Conservation (phyloP, 2,329 filamentous ascomycete species). For the Nothopassalora personata region DNA sequence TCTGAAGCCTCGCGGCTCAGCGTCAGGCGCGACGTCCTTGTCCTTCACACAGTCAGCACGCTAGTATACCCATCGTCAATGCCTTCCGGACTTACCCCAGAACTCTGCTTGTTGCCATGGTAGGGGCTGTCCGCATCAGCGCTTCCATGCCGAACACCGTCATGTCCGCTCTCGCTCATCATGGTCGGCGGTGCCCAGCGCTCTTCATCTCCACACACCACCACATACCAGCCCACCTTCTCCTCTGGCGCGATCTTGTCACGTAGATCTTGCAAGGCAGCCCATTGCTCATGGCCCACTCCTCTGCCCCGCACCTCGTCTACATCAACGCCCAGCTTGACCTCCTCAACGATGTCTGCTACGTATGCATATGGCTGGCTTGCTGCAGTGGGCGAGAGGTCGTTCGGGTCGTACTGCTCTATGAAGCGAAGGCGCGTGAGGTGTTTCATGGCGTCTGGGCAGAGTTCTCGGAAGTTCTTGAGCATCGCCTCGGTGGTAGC, state of each 20-base stretch:
- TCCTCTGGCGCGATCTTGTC: constrained; percentile 56
- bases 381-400: constrained; percentile 52
- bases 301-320: constrained; percentile 51
- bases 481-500: constrained; percentile 62
- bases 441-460: constrained; percentile 50
- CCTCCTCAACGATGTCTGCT: constrained; percentile 63
- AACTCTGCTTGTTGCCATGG: constrained; percentile 8
- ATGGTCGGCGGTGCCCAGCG: constrained; percentile 38
- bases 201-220: constrained; percentile 60
- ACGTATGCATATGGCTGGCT: constrained; percentile 79
- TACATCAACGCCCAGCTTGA: constrained; percentile 49
- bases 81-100: background rate
- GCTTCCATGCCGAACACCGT: constrained; percentile 6
- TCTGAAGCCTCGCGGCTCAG: constrained; percentile 25
- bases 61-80: background rate
- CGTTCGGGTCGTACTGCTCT: constrained; percentile 75
- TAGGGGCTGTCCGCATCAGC: constrained; percentile 12
- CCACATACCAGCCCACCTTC: constrained; percentile 60
- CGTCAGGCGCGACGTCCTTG: constrained; percentile 14
- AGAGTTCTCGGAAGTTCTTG: constrained; percentile 62
- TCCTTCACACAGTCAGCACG: constrained; percentile 3
- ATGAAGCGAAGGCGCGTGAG: constrained; percentile 63
- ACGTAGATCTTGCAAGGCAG: constrained; percentile 51
- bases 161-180: constrained; percentile 7
- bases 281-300: constrained; percentile 47